Evolutionary conservation across 2,329 filamentous ascomycete genomes (phyloP), one percentile per base, ranked within the genome.

Genomic region (Fusarium robinianum): DNA sequence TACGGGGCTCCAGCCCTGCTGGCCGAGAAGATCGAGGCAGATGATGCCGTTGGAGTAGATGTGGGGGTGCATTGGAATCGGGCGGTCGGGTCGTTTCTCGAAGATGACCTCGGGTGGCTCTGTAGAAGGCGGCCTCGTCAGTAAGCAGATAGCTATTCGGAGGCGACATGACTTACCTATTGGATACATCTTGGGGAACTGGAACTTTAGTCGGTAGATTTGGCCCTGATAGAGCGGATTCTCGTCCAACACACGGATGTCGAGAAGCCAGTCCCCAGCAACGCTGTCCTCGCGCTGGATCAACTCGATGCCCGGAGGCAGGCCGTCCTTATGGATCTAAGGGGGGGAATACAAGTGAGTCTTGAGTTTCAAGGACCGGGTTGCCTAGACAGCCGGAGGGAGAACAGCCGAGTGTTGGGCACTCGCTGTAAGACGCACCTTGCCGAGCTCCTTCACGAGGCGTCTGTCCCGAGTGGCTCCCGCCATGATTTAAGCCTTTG

Each of bases 21-120:
- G 76, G 38, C 90, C 90, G 7, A 99, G 83, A 2, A 99, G 80
- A 61, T 99, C 94, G 34, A 99, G 85, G 63, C 94, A 99, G 65
- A 99, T 99, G 68, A 97, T 96, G 60, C 94, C 94, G 69, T 99
- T 99, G 60, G 88, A 94, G 74, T 99, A 99, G 69, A 99, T 88
- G 72, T 99, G 94, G 3, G 94, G 94, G 63, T 99, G 94, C 67
- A 96, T 91, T 1, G 94, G 94, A 61, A 99, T 91, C 24, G 79
- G 77, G 30, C 82, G 79, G 58, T 79, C 74, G 22, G 81, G 67
- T 39, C 80, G 73, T 59, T 83, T 76, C 41, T 89, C 77, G 64
- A 99, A 99, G 43, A 88, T 87, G 55, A 97, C 94, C 76, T 99
- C 94, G 16, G 94, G 94, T 0, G 94, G 87, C 74, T 96, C 92